Base-by-base conservation (phyloP, 331 rosid genomes). In the Spiraea crenata region DNA sequence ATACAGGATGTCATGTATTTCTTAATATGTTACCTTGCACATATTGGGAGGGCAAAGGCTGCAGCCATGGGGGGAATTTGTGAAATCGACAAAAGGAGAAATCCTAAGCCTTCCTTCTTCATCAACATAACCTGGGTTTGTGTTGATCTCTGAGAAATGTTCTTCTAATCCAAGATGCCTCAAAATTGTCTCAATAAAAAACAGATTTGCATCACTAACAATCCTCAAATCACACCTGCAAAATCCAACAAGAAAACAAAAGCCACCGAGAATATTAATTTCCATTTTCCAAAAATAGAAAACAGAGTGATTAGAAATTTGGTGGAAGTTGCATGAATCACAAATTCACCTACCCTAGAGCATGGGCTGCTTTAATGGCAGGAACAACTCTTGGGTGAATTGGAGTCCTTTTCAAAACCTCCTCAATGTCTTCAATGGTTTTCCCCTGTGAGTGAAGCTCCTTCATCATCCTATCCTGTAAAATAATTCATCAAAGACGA, bases 31-130 rank as follows among this genome's bases (percentile, higher is more conserved):
- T 25, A 92, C 96, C 96, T 92, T 92, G 96, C 98, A 92, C 96
- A 90, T 92, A 74, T 90, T 92, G 63, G 90, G 98, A 70, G 96
- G 98, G 77, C 98, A 90, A 69, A 71, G 81, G 65, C 42, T 42
- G 84, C 96, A 90, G 56, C 90, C 89, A 78, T 88, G 98, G 2
- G 96, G 15, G 7, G 81, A 58, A 6, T 74, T 81, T 37, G 77
- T 69, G 76, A 88, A 86, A 57, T 88, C 89, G 56, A 82, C 90
- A 70, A 49, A 71, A 51, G 97, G 93, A 13, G 69, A 71, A 72
- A 90, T 86, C 75, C 87, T 84, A 5, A 93, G 60, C 70, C 85
- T 86, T 63, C 93, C 87, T 87, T 92, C 79, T 75, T 81, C 87
- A 45, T 85, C 84, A 12, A 90, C 84, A 68, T 76, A 87, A n/a